A percentile compares a stretch with the other conserved stretches of the same genome.
phyloP scores from a whole-genome alignment of 805 yeast species.

The Deakozyma indianensis region DNA sequence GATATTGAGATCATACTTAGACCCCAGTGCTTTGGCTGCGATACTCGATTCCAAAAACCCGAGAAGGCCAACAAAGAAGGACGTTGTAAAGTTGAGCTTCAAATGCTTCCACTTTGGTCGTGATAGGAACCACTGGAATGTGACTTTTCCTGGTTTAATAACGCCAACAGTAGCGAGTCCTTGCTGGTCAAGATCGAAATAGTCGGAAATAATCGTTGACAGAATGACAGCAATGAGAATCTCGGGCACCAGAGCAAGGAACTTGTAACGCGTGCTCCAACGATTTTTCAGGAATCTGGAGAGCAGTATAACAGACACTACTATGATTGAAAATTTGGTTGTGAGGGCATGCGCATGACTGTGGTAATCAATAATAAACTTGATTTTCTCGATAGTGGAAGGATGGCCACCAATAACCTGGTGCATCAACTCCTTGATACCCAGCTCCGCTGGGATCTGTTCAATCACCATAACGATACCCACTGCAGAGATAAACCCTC shows the following conservation, averaged over 20 bases:
- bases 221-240: conserved; percentile 60
- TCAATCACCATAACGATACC: conserved; percentile 74
- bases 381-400: conserved; percentile 57
- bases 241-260: conserved; percentile 65
- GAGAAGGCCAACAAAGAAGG: conserved; percentile 65
- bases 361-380: conserved; percentile 39
- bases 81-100: conserved; percentile 44
- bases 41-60: conserved; percentile 92
- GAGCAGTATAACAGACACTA: conserved; percentile 32
- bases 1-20: conserved; percentile 43
- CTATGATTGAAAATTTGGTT: conserved; percentile 38
- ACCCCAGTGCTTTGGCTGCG: conserved; percentile 75
- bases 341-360: conserved; percentile 42
- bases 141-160: conserved; percentile 36
- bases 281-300: conserved; percentile 29
- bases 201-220: conserved; percentile 38
- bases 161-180: conserved; percentile 63
- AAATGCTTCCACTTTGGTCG: conserved; percentile 29
- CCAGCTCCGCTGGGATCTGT: conserved; percentile 58
- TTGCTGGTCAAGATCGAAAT: conserved; percentile 17
- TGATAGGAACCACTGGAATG: conserved; percentile 46
- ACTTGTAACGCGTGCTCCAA: conserved; percentile 19
- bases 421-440: conserved; percentile 34
- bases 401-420: conserved; percentile 31
- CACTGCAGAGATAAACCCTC: conserved; percentile 78